A percentile compares a stretch with the other conserved stretches of the same genome.
Conservation (phyloP, 208 protist species). For the Trichomonas vaginalis region DNA sequence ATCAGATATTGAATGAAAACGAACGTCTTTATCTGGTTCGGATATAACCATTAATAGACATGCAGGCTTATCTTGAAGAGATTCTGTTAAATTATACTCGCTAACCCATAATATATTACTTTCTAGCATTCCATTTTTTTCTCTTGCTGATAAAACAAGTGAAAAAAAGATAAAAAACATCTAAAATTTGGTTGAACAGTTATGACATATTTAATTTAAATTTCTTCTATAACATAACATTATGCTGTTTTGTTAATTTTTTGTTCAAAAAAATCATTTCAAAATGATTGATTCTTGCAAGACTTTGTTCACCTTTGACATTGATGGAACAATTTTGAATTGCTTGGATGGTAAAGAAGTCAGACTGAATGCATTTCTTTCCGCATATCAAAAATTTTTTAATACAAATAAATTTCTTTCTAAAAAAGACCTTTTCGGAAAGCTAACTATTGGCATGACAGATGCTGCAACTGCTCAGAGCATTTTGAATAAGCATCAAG, state of each 20-base stretch:
- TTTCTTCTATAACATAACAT: too few species aligned
- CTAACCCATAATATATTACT: neutral
- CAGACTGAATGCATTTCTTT: neutral
- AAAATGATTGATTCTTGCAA: too few species aligned
- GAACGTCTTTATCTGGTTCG: neutral
- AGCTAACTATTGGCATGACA: neutral
- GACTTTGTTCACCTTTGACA: neutral
- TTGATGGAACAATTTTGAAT: neutral
- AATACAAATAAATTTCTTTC: neutral
- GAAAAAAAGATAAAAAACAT: neutral
- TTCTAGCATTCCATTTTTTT: neutral
- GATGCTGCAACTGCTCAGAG: neutral
- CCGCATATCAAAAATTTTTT: neutral
- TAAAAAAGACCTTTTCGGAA: neutral
- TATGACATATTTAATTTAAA: too few species aligned
- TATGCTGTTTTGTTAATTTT: too few species aligned
- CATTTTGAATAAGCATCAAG: too few species aligned
- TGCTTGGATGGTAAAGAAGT: neutral
- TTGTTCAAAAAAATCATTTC: too few species aligned
- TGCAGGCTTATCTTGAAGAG: neutral
- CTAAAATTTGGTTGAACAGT: too few species aligned
- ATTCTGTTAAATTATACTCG: neutral
- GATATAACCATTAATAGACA: neutral
- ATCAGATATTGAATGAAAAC: neutral
- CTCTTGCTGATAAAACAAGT: neutral